phyloP scores from a whole-genome alignment of 495 filamentous ascomycete species.

The Parathielavia appendiculata region DNA sequence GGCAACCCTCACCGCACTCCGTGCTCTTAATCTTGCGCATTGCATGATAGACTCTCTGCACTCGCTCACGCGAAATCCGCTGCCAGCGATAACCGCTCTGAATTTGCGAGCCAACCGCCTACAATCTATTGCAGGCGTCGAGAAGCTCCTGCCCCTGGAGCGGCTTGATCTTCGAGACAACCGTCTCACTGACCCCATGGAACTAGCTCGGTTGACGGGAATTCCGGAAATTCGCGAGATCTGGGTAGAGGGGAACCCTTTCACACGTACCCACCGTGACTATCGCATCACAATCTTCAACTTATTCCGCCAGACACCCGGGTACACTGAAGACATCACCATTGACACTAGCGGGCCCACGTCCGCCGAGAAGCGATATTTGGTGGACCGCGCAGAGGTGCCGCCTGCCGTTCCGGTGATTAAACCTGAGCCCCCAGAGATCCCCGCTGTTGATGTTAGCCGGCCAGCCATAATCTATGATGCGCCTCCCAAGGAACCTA shows the following conservation, averaged over 20 bases:
- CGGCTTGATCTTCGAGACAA: constrained; percentile 90
- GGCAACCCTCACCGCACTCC: constrained; percentile 70
- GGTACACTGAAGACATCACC: constrained; percentile 82
- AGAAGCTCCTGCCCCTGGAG: constrained; percentile 81
- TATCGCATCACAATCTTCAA: constrained; percentile 93
- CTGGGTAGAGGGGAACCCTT: constrained; percentile 86
- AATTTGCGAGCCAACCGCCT: constrained; percentile 90
- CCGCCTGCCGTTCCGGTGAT: constrained; percentile 70
- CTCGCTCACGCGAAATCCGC: constrained; percentile 75
- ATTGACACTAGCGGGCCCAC: constrained; percentile 79
- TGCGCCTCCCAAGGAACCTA: constrained; percentile 37
- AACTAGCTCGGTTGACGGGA: constrained; percentile 82
- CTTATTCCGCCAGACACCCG: constrained; percentile 86
- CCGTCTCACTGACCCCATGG: constrained; percentile 79
- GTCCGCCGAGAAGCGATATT: constrained; percentile 74
- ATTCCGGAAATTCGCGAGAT: constrained; percentile 89
- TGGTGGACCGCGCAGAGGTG: constrained; percentile 77
- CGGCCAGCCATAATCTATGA: constrained; percentile 55
- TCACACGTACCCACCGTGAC: constrained; percentile 75
- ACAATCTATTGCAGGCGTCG: constrained; percentile 81
- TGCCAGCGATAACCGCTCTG: constrained; percentile 88
- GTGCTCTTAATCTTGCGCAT: constrained; percentile 84
- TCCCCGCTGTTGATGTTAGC: constrained; percentile 58
- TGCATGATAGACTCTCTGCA: constrained; percentile 97
- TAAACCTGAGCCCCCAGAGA: constrained; percentile 54